A percentile compares a stretch with the other conserved stretches of the same genome.
Conservation (phyloP, 2,329 filamentous ascomycete genomes). For the Verticillium tricorpus region DNA sequence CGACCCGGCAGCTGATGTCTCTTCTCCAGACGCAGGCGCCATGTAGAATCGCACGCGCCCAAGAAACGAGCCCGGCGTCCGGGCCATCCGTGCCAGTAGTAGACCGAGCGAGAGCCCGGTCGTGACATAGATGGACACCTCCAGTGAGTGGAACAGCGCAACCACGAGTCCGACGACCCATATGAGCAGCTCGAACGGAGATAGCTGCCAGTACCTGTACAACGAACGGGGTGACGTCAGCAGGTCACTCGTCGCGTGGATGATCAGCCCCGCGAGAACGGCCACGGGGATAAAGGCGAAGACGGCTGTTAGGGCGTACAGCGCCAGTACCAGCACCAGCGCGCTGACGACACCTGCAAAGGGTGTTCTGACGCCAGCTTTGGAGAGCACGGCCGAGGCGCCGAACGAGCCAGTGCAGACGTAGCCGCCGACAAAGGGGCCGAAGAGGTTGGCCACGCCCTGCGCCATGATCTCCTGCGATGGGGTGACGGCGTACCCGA, state of each 20-base stretch:
- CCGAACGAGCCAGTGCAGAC: slow-evolving; percentile 43
- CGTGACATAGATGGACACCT: slow-evolving; percentile 45
- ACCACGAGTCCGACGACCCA: slow-evolving; percentile 68
- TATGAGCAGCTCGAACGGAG: slow-evolving; percentile 68
- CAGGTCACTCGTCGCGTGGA: slow-evolving; percentile 75
- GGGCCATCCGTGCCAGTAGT: slow-evolving; percentile 39
- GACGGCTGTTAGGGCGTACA: slow-evolving; percentile 71
- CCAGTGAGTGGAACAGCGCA: slow-evolving; percentile 43
- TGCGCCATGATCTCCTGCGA: slow-evolving; percentile 78
- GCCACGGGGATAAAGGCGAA: slow-evolving; percentile 79
- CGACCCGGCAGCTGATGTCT: neutral
- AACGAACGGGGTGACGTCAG: slow-evolving; percentile 69
- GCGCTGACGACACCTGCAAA: slow-evolving; percentile 76
- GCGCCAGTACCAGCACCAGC: slow-evolving; percentile 67
- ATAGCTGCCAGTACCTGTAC: slow-evolving; percentile 73
- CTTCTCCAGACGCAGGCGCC: neutral
- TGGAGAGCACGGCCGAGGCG: slow-evolving; percentile 78
- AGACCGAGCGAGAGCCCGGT: slow-evolving; percentile 36
- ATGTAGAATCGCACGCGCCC: slow-evolving; percentile 24
- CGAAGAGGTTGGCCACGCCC: slow-evolving; percentile 69
- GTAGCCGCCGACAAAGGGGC: slow-evolving; percentile 63
- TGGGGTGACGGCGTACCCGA: slow-evolving; percentile 73
- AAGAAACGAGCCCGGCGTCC: slow-evolving; percentile 40
- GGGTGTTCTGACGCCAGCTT: slow-evolving; percentile 75
- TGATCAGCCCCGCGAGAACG: slow-evolving; percentile 71